Evolutionary conservation across 225 moss, liverwort and hornwort genomes (phyloP), one percentile per base, ranked within the genome.

Genomic region (Marchantia paleacea): DNA sequence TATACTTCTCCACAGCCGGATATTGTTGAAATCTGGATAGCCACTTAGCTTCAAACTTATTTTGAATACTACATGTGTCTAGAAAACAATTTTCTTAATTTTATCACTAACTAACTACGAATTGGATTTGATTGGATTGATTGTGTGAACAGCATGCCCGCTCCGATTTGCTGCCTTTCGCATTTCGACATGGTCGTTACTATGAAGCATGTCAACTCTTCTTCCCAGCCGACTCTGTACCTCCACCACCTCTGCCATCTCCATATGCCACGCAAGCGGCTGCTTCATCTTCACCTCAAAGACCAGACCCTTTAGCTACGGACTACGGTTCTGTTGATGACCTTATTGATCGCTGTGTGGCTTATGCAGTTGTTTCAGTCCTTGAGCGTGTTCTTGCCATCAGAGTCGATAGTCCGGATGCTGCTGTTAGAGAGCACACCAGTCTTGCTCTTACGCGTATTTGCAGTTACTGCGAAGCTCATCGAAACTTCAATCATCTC

Each of bases 401-500:
- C 67, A 89, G 97, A 85, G 80, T 87, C 20, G 89, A 80, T 72
- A 92, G 87, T 81, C 87, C 83, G 73, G 92, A 95, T n/a, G 88
- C 91, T 68, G 84, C 89, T 81, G 90, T 95, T 72, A 80, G 91
- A 73, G 93, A 93, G 73, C 97, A 97, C 72, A 92, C 95, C 69
- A 89, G 91, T 78, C 84, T 86, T 71, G 85, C 90, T 26, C 91
- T 99, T 51, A 90, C 90, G 76, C 90, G 92, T 76, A 94, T 99
- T 69, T 99, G 99, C 79, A 89, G 76, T 66, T 95, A 90, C 78
- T 94, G 92, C 65, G 99, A 99, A 84, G 79, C 79, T 67, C 95
- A 95, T 82, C 93, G 99, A 72, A 92, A 95, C 82, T 99, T 99
- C 82, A 99, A 99, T 83, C 94, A 99, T 87, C 90, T 99, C 47